Evolutionary conservation across 805 yeast genomes (phyloP).

Genomic region (Saccharomycopsis schoenii): DNA sequence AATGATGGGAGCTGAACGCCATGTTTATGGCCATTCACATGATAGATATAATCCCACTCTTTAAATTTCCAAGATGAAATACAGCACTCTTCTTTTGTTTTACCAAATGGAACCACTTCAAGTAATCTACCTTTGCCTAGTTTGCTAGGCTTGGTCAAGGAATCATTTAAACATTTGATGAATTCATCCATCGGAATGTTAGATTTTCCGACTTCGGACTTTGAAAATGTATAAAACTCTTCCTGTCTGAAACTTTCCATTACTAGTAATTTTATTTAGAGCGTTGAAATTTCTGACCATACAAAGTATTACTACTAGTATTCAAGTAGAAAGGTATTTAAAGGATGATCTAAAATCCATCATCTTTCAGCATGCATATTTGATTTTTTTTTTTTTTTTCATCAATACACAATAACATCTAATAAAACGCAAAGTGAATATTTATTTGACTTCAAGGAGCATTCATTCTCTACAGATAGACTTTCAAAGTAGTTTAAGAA

Average conservation of each 20-base stretch:
- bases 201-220: neutral
- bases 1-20: slow-evolving; percentile 51
- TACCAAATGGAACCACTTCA: slow-evolving; percentile 1
- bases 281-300: no score
- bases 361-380: neutral
- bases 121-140: slow-evolving; percentile 8
- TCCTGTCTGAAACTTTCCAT: neutral
- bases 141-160: slow-evolving; percentile 1
- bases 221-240: neutral
- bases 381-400: neutral
- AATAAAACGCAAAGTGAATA: no score
- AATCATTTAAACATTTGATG: slow-evolving; percentile 4
- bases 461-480: no score
- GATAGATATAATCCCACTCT: slow-evolving; percentile 75
- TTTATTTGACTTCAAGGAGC: no score
- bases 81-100: neutral
- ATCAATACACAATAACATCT: no score
- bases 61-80: slow-evolving; percentile 64
- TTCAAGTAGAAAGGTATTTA: no score
- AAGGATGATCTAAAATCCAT: no score
- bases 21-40: slow-evolving; percentile 18
- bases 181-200: neutral
- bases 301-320: no score
- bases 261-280: neutral
- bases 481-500: no score